Base-by-base conservation (phyloP, 352 stramenopile genomes). In the Hyphochytrium catenoides region DNA sequence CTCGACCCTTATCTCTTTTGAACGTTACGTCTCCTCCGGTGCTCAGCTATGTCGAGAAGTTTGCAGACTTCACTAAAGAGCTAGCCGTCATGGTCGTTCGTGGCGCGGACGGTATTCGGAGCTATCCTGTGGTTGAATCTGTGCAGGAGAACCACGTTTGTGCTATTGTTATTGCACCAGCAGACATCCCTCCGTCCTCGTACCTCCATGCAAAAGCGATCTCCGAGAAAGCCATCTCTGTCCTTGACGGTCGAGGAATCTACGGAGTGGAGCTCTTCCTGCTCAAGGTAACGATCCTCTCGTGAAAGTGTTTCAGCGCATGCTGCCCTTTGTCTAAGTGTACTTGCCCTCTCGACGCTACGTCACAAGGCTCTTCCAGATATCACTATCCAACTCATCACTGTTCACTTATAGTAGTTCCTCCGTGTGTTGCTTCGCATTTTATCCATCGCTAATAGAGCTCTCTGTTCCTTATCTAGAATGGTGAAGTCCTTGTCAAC, bases 221-320 rank as follows among this genome's bases (percentile, higher is more conserved):
- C 51, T 67, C 71, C 0, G 47, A 56, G 21, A 27, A 44, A 12
- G 71, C 74, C 2, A 60, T 97, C 25, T 57, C 57, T 3, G 54
- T 73, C 30, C 54, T 91, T 0, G 41, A 74, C 22, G 77, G 77
- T 31, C 67, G 72, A 31, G 79, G 79, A 18, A 78, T 91, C 36
- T 97, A 95, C 61, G 87, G 88, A 33, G 87, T 98, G 3, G 90
- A 98, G 62, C 56, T 98, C 16, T 98, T 98, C 55, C n/a, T n/a
- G n/a, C n/a, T n/a, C n/a, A n/a, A n/a, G n/a, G n/a, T n/a, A n/a
- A n/a, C n/a, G n/a, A n/a, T n/a, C n/a, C n/a, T n/a, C n/a, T n/a
- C n/a, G n/a, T n/a, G n/a, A n/a, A n/a, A n/a, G n/a, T n/a, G n/a
- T n/a, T n/a, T n/a, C n/a, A n/a, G n/a, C n/a, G n/a, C n/a, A n/a